phyloP scores from a whole-genome alignment of 768 basidiomycete genomes.

The Pisolithus tinctorius region DNA sequence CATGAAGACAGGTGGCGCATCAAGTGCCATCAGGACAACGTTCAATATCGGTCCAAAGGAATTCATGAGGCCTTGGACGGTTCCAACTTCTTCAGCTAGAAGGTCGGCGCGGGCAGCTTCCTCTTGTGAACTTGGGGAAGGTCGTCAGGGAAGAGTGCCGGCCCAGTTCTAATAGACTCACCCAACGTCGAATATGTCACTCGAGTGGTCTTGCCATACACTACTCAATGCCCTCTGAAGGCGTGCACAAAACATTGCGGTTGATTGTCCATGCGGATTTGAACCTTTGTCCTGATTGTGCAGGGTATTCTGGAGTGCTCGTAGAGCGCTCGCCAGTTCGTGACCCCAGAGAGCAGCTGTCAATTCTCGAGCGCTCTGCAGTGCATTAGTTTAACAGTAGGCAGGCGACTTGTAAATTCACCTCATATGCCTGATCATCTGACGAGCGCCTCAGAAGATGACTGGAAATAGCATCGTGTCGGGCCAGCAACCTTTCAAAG shows the following conservation, averaged over 20 bases:
- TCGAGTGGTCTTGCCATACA: constrained; percentile 64
- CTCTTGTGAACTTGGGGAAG: constrained; percentile 52
- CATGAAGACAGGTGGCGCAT: constrained; percentile 84
- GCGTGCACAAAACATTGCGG: constrained; percentile 40
- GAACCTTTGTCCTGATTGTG: constrained; percentile 34
- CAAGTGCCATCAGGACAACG: constrained; percentile 70
- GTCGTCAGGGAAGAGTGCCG: constrained; percentile 2
- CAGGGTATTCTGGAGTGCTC: constrained; percentile 47
- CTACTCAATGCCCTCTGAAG: constrained; percentile 59
- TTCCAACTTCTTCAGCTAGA: constrained; percentile 70
- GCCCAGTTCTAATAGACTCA: constrained; percentile 25
- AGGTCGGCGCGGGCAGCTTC: constrained; percentile 63
- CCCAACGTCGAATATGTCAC: constrained; percentile 81
- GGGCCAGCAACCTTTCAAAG: constrained; percentile 51
- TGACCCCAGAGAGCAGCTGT: constrained; percentile 75
- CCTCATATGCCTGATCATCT: constrained; percentile 78
- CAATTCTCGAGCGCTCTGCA: constrained; percentile 75
- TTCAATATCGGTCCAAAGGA: constrained; percentile 83
- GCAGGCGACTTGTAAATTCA: constrained; percentile 27
- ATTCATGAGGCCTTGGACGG: constrained; percentile 64
- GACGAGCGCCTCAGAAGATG: constrained; percentile 67
- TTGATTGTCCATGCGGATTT: constrained; percentile 11
- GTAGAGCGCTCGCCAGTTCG: constrained; percentile 69
- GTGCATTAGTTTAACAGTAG: not conserved
- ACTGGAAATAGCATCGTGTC: constrained; percentile 57